Conservation (phyloP, 148 eudicot species). For the Rhododendron mucronatum region DNA sequence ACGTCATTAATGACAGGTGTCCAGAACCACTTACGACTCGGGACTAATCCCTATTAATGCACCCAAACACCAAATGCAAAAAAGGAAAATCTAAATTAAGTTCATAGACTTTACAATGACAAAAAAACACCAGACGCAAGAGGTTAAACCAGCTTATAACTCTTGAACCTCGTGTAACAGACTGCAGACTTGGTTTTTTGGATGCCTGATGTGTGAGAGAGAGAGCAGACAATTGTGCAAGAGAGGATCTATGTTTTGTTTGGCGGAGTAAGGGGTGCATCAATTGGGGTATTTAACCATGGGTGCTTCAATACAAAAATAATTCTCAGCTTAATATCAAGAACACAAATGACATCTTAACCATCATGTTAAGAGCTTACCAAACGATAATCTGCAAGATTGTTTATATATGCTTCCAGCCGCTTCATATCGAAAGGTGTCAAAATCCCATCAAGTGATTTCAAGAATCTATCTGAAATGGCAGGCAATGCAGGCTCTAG, state of each 20-base stretch:
- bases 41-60: not conserved
- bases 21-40: not conserved
- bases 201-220: not conserved
- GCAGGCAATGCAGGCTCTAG: constrained; percentile 31
- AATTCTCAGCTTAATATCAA: not conserved
- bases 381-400: constrained; percentile 60
- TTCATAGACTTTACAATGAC: not conserved
- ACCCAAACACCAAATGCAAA: not conserved
- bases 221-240: not conserved
- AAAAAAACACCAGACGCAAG: not conserved
- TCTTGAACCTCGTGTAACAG: not conserved
- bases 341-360: not conserved
- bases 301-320: not conserved
- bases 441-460: constrained; percentile 31
- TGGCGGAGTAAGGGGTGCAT: not conserved
- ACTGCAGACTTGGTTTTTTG: not conserved
- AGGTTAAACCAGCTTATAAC: not conserved
- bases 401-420: constrained; percentile 64
- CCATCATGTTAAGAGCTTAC: constrained; percentile 30
- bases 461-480: constrained; percentile 30
- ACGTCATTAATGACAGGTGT: not conserved
- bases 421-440: constrained; percentile 54
- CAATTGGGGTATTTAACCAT: not conserved
- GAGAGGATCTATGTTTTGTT: not conserved
- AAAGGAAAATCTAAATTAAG: not conserved